These are phyloP conservation scores for Amanita thiersii DNA, from an alignment of 768 basidiomycete species.

Conservation along the genomic window DNA sequence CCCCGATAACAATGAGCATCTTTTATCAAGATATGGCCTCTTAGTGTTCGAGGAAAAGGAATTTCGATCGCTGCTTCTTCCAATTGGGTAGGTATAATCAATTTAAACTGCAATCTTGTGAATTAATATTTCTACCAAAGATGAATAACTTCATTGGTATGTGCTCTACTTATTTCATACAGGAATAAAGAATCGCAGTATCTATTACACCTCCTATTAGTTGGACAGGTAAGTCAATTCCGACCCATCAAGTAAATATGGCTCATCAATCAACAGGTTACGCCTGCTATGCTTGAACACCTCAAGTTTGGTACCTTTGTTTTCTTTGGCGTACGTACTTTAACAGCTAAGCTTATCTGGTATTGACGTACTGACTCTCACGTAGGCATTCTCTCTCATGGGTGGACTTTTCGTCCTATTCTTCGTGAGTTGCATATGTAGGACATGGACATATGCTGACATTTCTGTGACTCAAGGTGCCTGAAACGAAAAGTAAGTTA, in stretches of 20 bases:
- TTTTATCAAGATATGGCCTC: conserved; percentile 45
- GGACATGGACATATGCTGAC: background rate
- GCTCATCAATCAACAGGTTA: conserved; percentile 32
- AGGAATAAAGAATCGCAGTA: background rate
- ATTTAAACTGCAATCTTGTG: background rate
- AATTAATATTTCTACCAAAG: conserved; percentile 21
- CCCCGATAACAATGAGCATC: background rate
- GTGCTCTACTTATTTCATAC: conserved; percentile 12
- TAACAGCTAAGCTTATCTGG: background rate
- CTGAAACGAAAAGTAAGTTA: conserved; percentile 60
- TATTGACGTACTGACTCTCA: background rate
- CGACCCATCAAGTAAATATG: background rate
- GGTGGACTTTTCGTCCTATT: conserved; percentile 62
- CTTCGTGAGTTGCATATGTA: conserved; percentile 33
- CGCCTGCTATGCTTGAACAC: conserved; percentile 62
- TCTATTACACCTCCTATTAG: conserved; percentile 18
- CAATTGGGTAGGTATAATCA: conserved; percentile 48
- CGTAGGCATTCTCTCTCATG: conserved; percentile 57
- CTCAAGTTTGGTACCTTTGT: conserved; percentile 67
- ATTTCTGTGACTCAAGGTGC: conserved; percentile 34
- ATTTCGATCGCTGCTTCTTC: conserved; percentile 68
- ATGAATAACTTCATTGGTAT: conserved; percentile 74
- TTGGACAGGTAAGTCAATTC: conserved; percentile 35
- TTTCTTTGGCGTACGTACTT: conserved; percentile 55
- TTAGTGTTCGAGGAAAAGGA: conserved; percentile 69